Percentiles rank a stretch among this genome's conserved stretches.
Conservation (phyloP, 306 rosid genomes). For the Rubus parviflorus region DNA sequence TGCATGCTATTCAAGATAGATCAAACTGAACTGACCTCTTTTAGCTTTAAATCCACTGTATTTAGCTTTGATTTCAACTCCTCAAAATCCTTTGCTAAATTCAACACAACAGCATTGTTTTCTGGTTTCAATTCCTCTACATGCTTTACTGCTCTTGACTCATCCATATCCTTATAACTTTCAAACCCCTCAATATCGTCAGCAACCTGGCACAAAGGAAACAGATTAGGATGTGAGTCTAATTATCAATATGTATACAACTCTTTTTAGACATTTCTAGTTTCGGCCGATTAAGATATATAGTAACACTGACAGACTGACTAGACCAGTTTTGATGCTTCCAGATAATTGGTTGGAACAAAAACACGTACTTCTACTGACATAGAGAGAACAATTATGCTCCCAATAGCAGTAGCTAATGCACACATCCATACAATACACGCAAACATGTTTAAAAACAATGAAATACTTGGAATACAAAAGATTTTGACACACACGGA, state of each 20-base stretch:
- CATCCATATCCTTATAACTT: constrained; percentile 39
- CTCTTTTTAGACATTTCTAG: background rate
- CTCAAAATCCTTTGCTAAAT: constrained; percentile 49
- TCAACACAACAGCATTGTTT: constrained; percentile 36
- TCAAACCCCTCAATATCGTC: constrained; percentile 53
- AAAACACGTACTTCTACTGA: background rate
- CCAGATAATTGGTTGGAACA: constrained; percentile 3
- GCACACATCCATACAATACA: background rate
- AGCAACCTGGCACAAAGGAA: constrained; percentile 40
- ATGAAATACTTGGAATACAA: background rate
- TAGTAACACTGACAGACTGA: background rate
- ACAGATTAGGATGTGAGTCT: constrained; percentile 7
- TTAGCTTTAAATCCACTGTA: constrained; percentile 58
- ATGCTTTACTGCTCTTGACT: constrained; percentile 33
- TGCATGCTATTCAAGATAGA: constrained; percentile 7
- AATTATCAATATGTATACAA: background rate
- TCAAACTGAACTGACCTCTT: constrained; percentile 61
- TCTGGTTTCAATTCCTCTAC: constrained; percentile 36
- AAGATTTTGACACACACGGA: background rate
- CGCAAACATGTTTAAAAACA: background rate
- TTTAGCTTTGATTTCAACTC: constrained; percentile 59
- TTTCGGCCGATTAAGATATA: background rate
- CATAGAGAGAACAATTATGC: constrained; percentile 6
- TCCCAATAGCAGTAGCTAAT: constrained; percentile 4
- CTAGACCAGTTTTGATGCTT: constrained; percentile 15